Conservation (phyloP, 495 filamentous ascomycete species). For the Hypoxylon perforatum region DNA sequence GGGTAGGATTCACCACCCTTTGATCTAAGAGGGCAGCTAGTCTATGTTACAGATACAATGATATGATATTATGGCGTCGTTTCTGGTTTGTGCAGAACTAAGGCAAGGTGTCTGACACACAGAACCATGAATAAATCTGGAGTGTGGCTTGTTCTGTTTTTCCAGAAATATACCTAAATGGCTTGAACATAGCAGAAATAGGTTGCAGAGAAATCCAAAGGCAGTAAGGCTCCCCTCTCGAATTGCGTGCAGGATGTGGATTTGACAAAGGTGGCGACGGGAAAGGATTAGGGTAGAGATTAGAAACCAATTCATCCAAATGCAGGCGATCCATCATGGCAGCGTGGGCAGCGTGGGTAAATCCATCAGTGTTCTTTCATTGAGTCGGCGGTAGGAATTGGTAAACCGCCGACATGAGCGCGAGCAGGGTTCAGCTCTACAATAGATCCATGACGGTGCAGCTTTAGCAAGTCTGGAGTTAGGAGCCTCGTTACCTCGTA, state of each 20-base stretch:
- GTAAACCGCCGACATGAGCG: conserved; percentile 21
- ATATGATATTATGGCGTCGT: not conserved
- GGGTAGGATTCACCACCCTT: conserved; percentile 12
- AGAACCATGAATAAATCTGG: no score
- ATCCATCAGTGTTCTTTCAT: not conserved
- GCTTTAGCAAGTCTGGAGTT: conserved; percentile 4
- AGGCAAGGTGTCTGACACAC: no score
- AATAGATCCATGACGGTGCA: conserved; percentile 4
- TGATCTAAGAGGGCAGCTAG: not conserved
- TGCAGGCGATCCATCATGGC: conserved; percentile 6
- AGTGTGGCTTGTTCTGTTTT: not conserved
- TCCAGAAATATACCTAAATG: no score
- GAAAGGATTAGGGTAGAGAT: not conserved
- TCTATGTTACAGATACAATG: conserved; percentile 8
- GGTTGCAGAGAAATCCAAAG: no score
- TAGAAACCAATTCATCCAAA: conserved; percentile 14
- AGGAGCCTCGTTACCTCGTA: conserved; percentile 1
- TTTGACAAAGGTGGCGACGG: not conserved
- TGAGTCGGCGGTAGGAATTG: conserved; percentile 9
- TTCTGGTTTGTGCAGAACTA: not conserved
- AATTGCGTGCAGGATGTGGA: not conserved
- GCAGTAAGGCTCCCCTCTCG: not conserved
- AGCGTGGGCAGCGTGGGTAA: no score
- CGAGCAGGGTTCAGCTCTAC: conserved; percentile 1
- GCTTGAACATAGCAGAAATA: no score